These are phyloP conservation scores for Ceratocystis cubensis DNA, from an alignment of 2,329 filamentous ascomycete species.

Conservation along the genomic window DNA sequence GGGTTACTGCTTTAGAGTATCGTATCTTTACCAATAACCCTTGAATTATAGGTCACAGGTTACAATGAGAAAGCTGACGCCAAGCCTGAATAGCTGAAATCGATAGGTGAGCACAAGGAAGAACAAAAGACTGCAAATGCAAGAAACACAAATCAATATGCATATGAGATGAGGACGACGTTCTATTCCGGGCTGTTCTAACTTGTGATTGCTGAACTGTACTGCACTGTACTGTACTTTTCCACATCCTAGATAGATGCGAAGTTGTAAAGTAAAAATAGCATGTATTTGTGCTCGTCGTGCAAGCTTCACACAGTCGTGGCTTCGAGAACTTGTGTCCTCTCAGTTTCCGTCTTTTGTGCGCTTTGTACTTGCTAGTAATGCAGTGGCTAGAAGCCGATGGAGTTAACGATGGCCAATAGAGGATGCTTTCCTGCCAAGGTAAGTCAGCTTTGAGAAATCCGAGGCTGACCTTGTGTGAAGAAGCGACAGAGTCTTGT, in stretches of 20 bases:
- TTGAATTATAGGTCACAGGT: too few species aligned
- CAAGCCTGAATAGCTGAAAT: background rate
- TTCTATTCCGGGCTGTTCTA: background rate
- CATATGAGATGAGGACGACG: background rate
- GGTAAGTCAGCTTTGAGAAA: background rate
- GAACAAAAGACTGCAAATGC: background rate
- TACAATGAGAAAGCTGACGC: background rate
- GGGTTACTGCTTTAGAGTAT: too few species aligned
- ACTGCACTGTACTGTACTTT: background rate
- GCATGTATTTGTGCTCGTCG: background rate
- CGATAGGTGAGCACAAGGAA: background rate
- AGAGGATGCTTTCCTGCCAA: background rate
- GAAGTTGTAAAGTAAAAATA: too few species aligned
- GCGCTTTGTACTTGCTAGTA: background rate
- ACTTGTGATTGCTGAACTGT: too few species aligned
- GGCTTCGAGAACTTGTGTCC: background rate
- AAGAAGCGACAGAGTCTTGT: conserved; percentile 13
- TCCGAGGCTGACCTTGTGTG: conserved; percentile 7
- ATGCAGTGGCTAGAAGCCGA: background rate
- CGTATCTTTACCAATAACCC: too few species aligned
- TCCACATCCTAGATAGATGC: background rate
- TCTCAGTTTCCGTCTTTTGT: background rate
- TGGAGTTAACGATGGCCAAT: background rate
- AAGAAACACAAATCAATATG: conserved; percentile 3
- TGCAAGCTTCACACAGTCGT: background rate